Evolutionary conservation across 192 early-diverging fungal genomes (phyloP), one percentile per base, ranked within the genome.

Genomic region (Coemansia sp.): DNA sequence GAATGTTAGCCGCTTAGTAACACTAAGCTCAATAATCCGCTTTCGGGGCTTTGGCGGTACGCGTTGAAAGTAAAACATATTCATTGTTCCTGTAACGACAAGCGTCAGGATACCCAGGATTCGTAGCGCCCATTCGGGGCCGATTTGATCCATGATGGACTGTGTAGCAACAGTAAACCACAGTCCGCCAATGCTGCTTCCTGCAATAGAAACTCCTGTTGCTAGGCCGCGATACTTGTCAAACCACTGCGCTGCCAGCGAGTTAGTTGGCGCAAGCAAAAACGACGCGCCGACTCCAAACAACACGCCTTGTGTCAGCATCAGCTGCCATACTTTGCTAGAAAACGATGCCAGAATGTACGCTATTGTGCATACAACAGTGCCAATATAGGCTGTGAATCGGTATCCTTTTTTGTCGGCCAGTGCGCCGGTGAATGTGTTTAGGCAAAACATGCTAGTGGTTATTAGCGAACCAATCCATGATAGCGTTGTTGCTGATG

Each of bases 161-260:
- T 87, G 86, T 0, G 79, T 81, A 4, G 87, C 74, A 7, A 83
- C 84, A 5, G 86, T 72, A 19, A 93, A 73, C 40, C 71, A 81
- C 42, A 93, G 66, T 3, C 91, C 90, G 54, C 93, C 93, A 15
- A 91, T 40, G 40, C 91, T 90, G 25, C 86, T 82, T 0, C 91
- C 93, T 11, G 89, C 78, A 31, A 90, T 82, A n/a, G 90, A 87
- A 34, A 91, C 52, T 10, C 91, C 92, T 10, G 88, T 76, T 1
- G 92, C 93, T 28, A 93, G 49, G 0, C 87, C 87, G 5, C 89
- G 82, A 36, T 81, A 63, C 60, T 82, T 83, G 49, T 68, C 62
- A 66, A 91, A 92, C 88, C 88, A 94, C 64, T 92, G 88, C 4
- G 84, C 64, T 3, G 87, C 82, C 4, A 89, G 82, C 11, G 84